These are phyloP conservation scores for Fraxinus platypoda DNA, from an alignment of 305 asterid genomes.

Conservation along the genomic window DNA sequence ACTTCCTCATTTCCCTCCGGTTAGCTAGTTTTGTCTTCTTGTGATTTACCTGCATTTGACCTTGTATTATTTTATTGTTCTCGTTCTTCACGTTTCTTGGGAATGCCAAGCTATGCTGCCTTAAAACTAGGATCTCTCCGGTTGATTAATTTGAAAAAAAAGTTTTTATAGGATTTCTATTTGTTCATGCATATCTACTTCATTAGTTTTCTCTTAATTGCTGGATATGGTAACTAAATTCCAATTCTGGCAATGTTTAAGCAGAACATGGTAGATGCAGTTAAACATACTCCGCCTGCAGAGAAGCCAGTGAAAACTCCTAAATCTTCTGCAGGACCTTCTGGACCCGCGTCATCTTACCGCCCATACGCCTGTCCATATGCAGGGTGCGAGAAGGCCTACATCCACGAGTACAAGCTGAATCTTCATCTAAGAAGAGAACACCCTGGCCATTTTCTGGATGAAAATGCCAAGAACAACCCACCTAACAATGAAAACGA, in stretches of 20 bases:
- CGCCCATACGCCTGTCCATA: conserved; percentile 94
- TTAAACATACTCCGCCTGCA: conserved; percentile 52
- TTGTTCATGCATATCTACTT: background rate
- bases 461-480: conserved; percentile 59
- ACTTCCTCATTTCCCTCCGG: conserved; percentile 6
- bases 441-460: conserved; percentile 91
- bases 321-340: conserved; percentile 49
- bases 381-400: conserved; percentile 92
- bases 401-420: conserved; percentile 97
- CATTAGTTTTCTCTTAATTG: background rate
- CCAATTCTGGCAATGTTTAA: conserved; percentile 15
- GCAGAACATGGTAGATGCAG: conserved; percentile 51
- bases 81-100: background rate
- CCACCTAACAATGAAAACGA: conserved; percentile 49
- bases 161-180: background rate
- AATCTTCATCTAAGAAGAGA: conserved; percentile 89
- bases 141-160: background rate
- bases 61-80: background rate
- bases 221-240: background rate
- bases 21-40: background rate
- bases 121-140: background rate
- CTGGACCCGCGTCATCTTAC: conserved; percentile 68
- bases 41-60: background rate
- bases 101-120: background rate
- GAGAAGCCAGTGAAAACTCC: conserved; percentile 73